Conservation (phyloP, 257 asterid genomes). For the Coffea eugenioides region DNA sequence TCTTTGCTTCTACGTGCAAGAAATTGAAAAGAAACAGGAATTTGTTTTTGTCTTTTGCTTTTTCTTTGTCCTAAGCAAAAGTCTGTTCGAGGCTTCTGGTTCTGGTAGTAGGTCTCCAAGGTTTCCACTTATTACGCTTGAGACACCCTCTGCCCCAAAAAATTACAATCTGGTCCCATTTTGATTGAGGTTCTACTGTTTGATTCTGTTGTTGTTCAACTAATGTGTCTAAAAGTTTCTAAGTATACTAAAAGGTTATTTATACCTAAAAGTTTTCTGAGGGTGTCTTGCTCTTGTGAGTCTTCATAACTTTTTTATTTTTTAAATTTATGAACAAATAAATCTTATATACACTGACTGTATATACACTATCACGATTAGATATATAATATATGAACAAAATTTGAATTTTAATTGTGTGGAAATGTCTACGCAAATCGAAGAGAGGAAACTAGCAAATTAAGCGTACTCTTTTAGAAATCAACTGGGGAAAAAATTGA, state of each 20-base stretch:
- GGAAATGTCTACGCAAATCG: not conserved
- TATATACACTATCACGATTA: no score
- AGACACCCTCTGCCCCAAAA: not conserved
- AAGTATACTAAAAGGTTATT: no score
- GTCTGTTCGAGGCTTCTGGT: not conserved
- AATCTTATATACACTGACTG: no score
- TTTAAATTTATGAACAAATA: no score
- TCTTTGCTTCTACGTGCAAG: not conserved
- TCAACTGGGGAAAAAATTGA: not conserved
- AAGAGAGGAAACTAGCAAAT: not conserved
- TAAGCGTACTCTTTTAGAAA: not conserved
- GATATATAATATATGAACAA: no score
- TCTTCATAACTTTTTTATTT: no score
- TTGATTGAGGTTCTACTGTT: no score
- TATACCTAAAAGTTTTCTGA: no score
- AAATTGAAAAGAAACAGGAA: not conserved
- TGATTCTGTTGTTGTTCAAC: no score
- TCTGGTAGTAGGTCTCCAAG: not conserved
- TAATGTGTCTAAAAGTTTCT: no score
- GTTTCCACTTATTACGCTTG: not conserved
- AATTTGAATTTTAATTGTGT: no score
- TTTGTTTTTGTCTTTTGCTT: not conserved
- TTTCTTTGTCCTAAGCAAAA: not conserved
- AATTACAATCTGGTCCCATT: not conserved
- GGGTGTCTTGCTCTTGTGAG: no score